Base-by-base conservation (phyloP, 2,329 filamentous ascomycete species). In the Zymoseptoria ardabiliae region DNA sequence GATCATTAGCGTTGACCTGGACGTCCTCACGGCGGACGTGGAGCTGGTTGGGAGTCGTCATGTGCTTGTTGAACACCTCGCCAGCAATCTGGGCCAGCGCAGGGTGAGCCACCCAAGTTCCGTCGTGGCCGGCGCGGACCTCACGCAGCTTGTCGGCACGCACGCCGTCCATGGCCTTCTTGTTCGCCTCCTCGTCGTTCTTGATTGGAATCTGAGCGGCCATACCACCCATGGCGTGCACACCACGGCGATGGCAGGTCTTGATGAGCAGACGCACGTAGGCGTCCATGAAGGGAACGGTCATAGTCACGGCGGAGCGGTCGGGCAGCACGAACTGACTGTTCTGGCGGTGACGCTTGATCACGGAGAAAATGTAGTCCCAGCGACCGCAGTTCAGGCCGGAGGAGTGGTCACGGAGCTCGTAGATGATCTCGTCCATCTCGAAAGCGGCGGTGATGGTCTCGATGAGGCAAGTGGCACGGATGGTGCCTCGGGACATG, bases 401-500 rank as follows among this genome's bases (percentile, higher is more conserved):
- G 6, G 93, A 89, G 75, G 88, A 93, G 82, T 99, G 94, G 73
- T 97, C 93, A 62, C 94, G 89, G 67, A 99, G 87, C 81, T 97
- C 94, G 77, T 97, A 99, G 78, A 99, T 97, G 78, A 99, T 97
- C 76, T 99, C 94, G 71, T 99, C 94, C 94, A 99, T 99, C 82
- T 99, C 94, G 72, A 99, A 99, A 17, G 93, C 94, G 50, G 94
- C 94, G 50, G 93, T 84, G 75, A 99, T 97, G 58, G 94, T 97
- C 84, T 99, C 94, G 72, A 99, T 97, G 69, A 99, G 81, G 48
- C 97, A 93, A 2, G 94, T 99, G 63, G 85, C 94, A 69, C 94
- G 89, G 77, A 97, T 96, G 57, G 91, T 97, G 58, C 94, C 94
- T 61, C 94, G 85, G 58, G 84, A 84, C 79, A 99, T 88, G 68